A percentile compares a stretch with the other conserved stretches of the same genome.
Evolutionary conservation across 257 asterid species (phyloP).

Genomic region (Solanum chilense): DNA sequence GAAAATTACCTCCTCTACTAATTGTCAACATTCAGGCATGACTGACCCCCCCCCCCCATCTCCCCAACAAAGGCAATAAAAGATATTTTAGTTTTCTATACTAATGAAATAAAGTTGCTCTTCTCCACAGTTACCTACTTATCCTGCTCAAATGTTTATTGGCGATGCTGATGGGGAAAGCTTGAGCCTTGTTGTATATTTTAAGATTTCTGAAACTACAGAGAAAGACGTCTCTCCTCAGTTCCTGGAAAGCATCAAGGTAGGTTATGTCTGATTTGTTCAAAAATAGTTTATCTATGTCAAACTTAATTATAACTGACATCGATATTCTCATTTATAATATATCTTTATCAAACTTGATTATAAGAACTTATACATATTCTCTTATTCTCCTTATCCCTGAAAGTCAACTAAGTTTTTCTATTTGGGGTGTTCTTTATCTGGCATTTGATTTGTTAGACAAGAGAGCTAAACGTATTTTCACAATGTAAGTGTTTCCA

Average conservation of each 20-base stretch:
- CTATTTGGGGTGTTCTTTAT: background rate
- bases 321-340: background rate
- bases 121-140: slow-evolving; percentile 64
- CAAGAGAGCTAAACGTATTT: background rate
- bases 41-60: background rate
- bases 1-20: slow-evolving; percentile 55
- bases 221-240: slow-evolving; percentile 58
- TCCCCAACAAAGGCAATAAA: background rate
- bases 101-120: background rate
- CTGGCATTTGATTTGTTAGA: background rate
- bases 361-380: background rate
- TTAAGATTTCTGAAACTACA: slow-evolving; percentile 63
- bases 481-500: background rate
- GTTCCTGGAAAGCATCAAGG: slow-evolving; percentile 71
- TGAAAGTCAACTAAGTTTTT: background rate
- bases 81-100: background rate
- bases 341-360: background rate
- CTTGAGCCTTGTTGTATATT: slow-evolving; percentile 75
- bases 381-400: background rate
- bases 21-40: slow-evolving; percentile 88
- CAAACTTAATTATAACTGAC: background rate
- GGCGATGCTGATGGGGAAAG: slow-evolving; percentile 93
- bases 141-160: slow-evolving; percentile 74
- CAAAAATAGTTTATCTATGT: background rate
- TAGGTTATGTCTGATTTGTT: slow-evolving; percentile 7